Conservation (phyloP, 2,329 filamentous ascomycete species). For the Trichoderma guizhouense region DNA sequence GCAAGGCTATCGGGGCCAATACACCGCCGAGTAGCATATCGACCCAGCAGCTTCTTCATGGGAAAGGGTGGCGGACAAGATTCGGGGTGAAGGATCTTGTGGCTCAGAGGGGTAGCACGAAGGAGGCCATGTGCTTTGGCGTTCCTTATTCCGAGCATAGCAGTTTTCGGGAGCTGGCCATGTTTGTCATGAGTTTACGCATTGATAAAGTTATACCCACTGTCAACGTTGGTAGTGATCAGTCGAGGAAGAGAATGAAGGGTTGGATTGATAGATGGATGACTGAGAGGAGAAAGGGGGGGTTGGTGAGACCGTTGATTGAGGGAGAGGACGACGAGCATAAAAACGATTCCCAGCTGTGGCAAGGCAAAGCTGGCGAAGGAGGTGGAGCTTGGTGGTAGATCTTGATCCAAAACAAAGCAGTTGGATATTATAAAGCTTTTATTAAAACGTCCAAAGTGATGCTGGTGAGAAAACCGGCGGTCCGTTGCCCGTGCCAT, state of each 20-base stretch:
- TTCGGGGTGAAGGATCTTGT: conserved; percentile 71
- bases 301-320: conserved; percentile 45
- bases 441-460: conserved; percentile 13
- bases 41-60: conserved; percentile 51
- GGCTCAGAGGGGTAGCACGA: conserved; percentile 79
- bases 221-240: conserved; percentile 71
- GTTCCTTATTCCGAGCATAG: conserved; percentile 96
- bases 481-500: conserved; percentile 30
- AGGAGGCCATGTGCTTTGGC: conserved; percentile 81
- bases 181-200: conserved; percentile 84
- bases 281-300: conserved; percentile 54
- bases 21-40: conserved; percentile 48
- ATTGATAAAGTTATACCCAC: conserved; percentile 92
- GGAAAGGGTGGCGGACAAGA: conserved; percentile 68
- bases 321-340: conserved; percentile 37
- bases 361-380: conserved; percentile 39
- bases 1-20: conserved; percentile 53
- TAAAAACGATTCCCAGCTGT: conserved; percentile 31
- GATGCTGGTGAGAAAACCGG: conserved; percentile 12
- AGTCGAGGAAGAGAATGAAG: conserved; percentile 58
- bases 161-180: conserved; percentile 87
- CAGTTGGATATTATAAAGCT: conserved; percentile 2
- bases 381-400: conserved; percentile 42
- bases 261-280: conserved; percentile 63
- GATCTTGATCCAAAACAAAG: not conserved